Evolutionary conservation across 345 rosid genomes (phyloP).

Genomic region (Hibiscus mutabilis): DNA sequence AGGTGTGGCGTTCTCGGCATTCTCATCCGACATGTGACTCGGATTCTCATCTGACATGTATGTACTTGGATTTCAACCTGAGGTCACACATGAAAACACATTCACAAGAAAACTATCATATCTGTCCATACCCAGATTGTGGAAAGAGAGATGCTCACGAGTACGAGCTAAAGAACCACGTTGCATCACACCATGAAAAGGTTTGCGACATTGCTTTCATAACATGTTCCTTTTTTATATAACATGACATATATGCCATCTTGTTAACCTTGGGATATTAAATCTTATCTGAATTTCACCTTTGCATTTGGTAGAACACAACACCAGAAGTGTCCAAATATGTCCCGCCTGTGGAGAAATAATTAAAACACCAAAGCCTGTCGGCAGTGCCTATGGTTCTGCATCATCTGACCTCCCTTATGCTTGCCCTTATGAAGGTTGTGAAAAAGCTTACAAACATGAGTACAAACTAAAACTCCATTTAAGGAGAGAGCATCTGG

Average conservation of each 20-base stretch:
- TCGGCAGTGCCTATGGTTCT: constrained; percentile 45
- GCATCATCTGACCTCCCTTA: constrained; percentile 82
- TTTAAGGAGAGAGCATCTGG: constrained; percentile 88
- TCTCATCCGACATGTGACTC: constrained; percentile 64
- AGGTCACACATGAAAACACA: constrained; percentile 98
- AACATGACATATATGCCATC: not conserved
- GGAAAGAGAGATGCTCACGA: constrained; percentile 99
- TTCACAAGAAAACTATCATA: constrained; percentile 94
- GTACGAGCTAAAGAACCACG: constrained; percentile 90
- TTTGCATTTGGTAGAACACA: constrained; percentile 34
- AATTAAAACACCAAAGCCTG: constrained; percentile 47
- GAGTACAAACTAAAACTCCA: constrained; percentile 98
- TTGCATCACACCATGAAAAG: constrained; percentile 80
- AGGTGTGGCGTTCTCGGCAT: constrained; percentile 43
- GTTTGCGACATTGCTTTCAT: constrained; percentile 23
- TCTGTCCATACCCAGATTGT: constrained; percentile 84
- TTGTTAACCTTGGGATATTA: not conserved
- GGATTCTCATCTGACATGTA: too few relatives aligned
- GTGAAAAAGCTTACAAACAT: constrained; percentile 92
- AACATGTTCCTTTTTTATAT: not conserved
- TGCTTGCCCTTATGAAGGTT: constrained; percentile 84
- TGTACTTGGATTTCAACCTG: constrained; percentile 92
- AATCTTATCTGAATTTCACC: constrained; percentile 5
- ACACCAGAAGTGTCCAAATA: constrained; percentile 54
- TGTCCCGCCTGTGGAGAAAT: constrained; percentile 64